Evolutionary conservation across 805 yeast species (phyloP), one percentile per base, ranked within the genome.

Genomic region (Wickerhamiella qilinensis): DNA sequence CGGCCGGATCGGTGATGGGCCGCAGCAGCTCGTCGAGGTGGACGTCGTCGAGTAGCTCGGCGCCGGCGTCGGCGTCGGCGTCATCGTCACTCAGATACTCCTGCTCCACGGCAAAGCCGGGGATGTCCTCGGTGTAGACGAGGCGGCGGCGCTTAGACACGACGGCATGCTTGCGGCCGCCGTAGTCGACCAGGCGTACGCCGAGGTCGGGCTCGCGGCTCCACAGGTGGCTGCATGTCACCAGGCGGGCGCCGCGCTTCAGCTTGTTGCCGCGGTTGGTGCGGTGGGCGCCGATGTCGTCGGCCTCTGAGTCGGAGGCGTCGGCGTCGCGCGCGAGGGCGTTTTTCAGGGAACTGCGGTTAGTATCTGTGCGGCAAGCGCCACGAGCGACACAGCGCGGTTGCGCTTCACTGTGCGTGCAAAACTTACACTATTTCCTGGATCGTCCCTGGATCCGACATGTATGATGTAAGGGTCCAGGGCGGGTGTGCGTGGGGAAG

Each of bases 1-100:
- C 95, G 2, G 81, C 66, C 0, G 95, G 91, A 41, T 81, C 80
- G 7, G 73, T 65, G 12, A 91, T 71, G 0, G 97, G 95, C 4
- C 77, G 72, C 43, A 91, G 60, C 16, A 85, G 63, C 33, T 75
- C 59, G 21, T 68, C 70, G 2, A 77, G 54, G 47, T 74, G 68
- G 1, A 76, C 64, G 3, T 67, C 62, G 6, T 57, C 54, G 46
- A 75, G 65, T 14, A 74, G 61, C 40, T 66, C 65, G 45, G 57
- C 47, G n/a, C 40, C 48, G 8, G 36, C 32, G n/a, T 46, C 48
- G 4, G 40, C 41, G 9, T 33, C 12, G 22, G 14, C 12, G 14
- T 37, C 12, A 1, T 41, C 38, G n/a, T n/a, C 12, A 48, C 47
- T 4, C 52, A 43, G 33, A 53, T 53, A 49, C 61, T 55, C 39